Conservation (phyloP, 192 early-diverging fungal genomes). For the Podila verticillata region DNA sequence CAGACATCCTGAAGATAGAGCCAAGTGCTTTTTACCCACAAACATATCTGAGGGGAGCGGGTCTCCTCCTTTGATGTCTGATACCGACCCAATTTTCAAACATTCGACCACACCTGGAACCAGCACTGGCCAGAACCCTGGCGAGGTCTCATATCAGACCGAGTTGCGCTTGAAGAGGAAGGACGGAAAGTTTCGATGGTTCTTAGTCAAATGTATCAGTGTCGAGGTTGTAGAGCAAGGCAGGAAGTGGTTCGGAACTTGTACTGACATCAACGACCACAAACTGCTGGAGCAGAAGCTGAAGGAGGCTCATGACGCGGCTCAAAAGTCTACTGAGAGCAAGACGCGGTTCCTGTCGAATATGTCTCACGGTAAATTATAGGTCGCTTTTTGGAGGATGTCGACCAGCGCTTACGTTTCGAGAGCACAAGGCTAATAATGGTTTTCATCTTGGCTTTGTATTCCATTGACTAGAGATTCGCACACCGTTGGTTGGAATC, state of each 20-base stretch:
- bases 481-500: conserved; percentile 86
- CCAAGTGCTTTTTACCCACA: conserved; percentile 55
- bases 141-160: conserved; percentile 54
- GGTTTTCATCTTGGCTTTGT: not conserved
- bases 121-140: conserved; percentile 21
- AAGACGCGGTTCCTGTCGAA: conserved; percentile 69
- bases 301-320: conserved; percentile 67
- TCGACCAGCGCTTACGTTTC: not conserved
- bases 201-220: conserved; percentile 65
- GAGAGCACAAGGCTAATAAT: not conserved
- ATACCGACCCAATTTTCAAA: not conserved
- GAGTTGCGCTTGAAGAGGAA: conserved; percentile 56
- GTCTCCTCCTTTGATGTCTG: conserved; percentile 6
- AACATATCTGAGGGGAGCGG: conserved; percentile 34
- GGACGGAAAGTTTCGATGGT: conserved; percentile 61
- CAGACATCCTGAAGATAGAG: conserved; percentile 59
- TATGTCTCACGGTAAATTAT: conserved; percentile 64
- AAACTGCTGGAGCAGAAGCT: conserved; percentile 65
- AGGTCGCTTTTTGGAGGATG: not conserved
- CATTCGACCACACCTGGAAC: conserved; percentile 26
- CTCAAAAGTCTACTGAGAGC: conserved; percentile 68
- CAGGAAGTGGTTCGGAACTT: conserved; percentile 66
- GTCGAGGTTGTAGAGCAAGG: conserved; percentile 60
- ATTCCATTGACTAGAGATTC: conserved; percentile 66
- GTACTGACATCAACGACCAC: conserved; percentile 70